phyloP scores from a whole-genome alignment of 1,284 basidiomycete species.

The Veloporphyrellus conicus region DNA sequence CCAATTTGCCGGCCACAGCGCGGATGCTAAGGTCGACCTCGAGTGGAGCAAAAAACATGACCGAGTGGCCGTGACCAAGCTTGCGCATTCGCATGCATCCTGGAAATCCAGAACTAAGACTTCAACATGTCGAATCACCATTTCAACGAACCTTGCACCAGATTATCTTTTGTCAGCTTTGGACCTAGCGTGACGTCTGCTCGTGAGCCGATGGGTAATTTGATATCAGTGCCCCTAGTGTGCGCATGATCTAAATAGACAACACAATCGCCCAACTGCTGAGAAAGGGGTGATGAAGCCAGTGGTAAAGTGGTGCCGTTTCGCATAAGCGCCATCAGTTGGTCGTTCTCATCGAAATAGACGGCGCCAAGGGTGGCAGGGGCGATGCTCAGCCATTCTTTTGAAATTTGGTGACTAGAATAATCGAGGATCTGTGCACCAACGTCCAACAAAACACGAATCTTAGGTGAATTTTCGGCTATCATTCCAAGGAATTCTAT shows the following conservation, averaged over 20 bases:
- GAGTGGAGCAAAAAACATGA: too few species aligned
- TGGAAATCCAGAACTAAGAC: too few species aligned
- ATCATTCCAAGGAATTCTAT: background rate
- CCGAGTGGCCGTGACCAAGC: too few species aligned
- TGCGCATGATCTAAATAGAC: background rate
- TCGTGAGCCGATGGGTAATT: background rate
- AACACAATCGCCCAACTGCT: background rate
- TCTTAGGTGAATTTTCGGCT: background rate
- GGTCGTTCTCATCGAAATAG: background rate
- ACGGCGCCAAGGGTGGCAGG: background rate
- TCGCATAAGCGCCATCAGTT: background rate
- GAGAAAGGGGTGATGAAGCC: background rate
- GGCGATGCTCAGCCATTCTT: background rate
- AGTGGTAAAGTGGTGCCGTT: background rate
- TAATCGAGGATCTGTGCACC: background rate
- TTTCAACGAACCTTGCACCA: background rate
- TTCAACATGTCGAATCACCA: too few species aligned
- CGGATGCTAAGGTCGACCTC: too few species aligned
- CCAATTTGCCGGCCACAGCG: too few species aligned
- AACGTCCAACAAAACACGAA: background rate
- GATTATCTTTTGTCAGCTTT: background rate
- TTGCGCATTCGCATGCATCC: too few species aligned
- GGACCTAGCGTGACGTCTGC: background rate
- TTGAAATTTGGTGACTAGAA: background rate
- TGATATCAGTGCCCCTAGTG: background rate